phyloP scores from a whole-genome alignment of 2,329 filamentous ascomycete genomes.

The Colletotrichum sp. region DNA sequence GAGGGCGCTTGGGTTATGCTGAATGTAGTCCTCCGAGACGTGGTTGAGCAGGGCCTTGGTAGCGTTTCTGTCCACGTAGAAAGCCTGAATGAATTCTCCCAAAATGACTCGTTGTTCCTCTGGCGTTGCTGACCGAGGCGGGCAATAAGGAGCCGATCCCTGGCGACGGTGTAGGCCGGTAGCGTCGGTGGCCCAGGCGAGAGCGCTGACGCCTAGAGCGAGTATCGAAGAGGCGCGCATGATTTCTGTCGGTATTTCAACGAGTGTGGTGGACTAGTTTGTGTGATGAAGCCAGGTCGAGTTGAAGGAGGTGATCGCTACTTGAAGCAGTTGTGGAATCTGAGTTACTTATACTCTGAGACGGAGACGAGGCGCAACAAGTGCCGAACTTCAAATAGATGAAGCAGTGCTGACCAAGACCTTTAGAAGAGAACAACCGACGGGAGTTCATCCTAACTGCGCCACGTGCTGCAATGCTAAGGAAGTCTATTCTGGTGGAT shows the following conservation, averaged over 20 bases:
- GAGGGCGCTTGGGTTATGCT: constrained; percentile 18
- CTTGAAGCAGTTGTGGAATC: background rate
- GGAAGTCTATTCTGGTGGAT: background rate
- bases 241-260: background rate
- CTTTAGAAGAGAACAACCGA: background rate
- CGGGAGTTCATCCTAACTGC: constrained; percentile 6
- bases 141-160: constrained; percentile 3
- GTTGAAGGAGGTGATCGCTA: background rate
- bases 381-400: background rate
- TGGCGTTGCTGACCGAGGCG: background rate
- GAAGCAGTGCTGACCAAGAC: background rate
- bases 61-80: constrained; percentile 5
- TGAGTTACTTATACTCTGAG: background rate
- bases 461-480: constrained; percentile 5
- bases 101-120: constrained; percentile 3
- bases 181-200: constrained; percentile 6
- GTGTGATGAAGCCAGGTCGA: background rate
- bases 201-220: background rate
- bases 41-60: constrained; percentile 9
- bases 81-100: constrained; percentile 4
- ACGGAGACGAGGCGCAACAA: background rate
- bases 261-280: background rate
- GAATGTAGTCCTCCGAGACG: constrained; percentile 16
- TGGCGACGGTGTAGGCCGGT: background rate
- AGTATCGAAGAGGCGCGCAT: background rate